Evolutionary conservation across 2,329 filamentous ascomycete genomes (phyloP).

Genomic region (Shiraia bambusicola): DNA sequence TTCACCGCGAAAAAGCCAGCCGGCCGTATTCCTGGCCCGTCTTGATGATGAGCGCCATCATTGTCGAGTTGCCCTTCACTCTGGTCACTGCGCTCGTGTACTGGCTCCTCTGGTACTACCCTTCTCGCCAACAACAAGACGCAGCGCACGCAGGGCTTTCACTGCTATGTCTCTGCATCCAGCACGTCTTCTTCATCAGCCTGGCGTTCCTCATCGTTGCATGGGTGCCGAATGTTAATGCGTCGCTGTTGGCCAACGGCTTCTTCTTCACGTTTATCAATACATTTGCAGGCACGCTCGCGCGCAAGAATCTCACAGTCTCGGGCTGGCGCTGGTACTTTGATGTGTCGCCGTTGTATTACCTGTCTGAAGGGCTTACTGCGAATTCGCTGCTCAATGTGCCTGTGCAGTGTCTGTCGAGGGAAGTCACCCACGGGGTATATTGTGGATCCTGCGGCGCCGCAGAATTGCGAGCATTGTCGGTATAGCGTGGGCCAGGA

Average conservation of each 20-base stretch:
- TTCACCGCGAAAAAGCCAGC: not conserved
- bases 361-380: conserved; percentile 5
- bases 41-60: too few relatives aligned
- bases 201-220: conserved; percentile 5
- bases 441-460: too few relatives aligned
- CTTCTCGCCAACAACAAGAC: not conserved
- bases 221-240: conserved; percentile 5
- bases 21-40: not conserved
- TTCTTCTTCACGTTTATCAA: conserved; percentile 6
- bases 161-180: not conserved
- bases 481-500: conserved; percentile 3
- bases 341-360: conserved; percentile 3
- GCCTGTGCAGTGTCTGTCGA: conserved; percentile 3
- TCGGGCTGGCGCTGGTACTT: conserved; percentile 5
- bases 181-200: conserved; percentile 3
- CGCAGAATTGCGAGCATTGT: conserved; percentile 1
- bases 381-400: conserved; percentile 2
- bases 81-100: too few relatives aligned
- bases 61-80: too few relatives aligned
- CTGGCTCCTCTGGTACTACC: too few relatives aligned
- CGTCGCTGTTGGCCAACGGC: conserved; percentile 3
- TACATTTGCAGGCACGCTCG: conserved; percentile 3
- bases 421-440: too few relatives aligned
- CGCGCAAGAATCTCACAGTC: not conserved
- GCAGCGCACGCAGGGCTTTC: conserved; percentile 1